Base-by-base conservation (phyloP, 208 protist species). In the Leishmania tropica region DNA sequence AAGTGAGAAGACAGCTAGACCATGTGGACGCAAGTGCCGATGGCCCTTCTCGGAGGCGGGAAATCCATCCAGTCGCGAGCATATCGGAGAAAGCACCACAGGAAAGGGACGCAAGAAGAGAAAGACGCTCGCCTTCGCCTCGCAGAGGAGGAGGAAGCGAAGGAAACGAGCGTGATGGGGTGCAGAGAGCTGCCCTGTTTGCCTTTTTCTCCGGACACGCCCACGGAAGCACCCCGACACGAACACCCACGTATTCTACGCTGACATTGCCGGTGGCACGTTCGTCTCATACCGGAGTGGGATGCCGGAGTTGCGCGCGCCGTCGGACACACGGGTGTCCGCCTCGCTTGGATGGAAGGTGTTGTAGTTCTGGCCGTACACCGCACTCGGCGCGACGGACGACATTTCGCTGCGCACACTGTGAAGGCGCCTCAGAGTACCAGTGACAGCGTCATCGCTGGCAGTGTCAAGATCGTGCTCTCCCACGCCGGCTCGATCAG, bases 341-440 rank as follows among this genome's bases (percentile, higher is more conserved):
- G 53, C 77, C 77, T 56, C 67, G 21, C 71, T n/a, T 8, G 65
- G 77, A 19, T 75, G 62, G 48, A 58, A 75, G 0, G 19, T 67
- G 67, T 74, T 80, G 51, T 40, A 48, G 67, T 80, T 80, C 51
- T 72, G 51, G 2, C 77, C 77, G 51, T 80, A 80, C n/a, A 80
- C 56, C 13, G 58, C 77, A 51, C 77, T 80, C 13, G 62, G 45
- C 31, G 77, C 65, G 21, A 80, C 24, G 67, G 77, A 80, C 42
- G 77, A 80, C 47, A 24, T 47, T 48, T 80, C 77, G 51, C 77
- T 80, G 13, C n/a, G 77, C 28, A 60, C 31, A 48, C 65, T 80
- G 65, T 35, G 77, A 17, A 15, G 28, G 19, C 42, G 21, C n/a
- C 77, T 53, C 2, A 45, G 13, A 42, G 72, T 42, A 35, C 77